Conservation (phyloP, 805 yeast species). For the Candida qinlingensis region DNA sequence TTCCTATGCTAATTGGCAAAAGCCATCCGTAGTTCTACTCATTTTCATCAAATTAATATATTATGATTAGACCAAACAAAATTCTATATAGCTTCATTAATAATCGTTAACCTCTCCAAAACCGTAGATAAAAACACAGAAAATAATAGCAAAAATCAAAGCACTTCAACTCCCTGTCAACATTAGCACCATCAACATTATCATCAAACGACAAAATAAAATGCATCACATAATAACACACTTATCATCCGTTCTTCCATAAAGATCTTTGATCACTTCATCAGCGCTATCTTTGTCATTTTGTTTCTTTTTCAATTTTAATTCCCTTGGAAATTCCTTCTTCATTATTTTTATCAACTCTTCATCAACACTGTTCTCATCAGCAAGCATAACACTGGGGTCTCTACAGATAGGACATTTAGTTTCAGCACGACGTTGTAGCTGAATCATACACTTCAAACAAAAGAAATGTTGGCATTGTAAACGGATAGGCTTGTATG, state of each 20-base stretch:
- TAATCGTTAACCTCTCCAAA: no score
- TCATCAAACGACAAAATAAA: background rate
- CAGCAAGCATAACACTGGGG: conserved; percentile 51
- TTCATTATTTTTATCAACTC: conserved; percentile 49
- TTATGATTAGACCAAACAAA: no score
- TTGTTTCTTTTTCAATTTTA: conserved; percentile 53
- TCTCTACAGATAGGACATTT: conserved; percentile 65
- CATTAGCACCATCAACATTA: background rate
- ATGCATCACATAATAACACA: conserved; percentile 1
- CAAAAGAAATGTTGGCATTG: conserved; percentile 67
- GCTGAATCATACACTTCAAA: conserved; percentile 62
- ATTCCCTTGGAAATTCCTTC: conserved; percentile 60
- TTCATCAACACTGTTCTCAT: conserved; percentile 52
- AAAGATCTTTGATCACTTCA: conserved; percentile 31
- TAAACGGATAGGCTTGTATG: conserved; percentile 65
- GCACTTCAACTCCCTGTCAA: no score
- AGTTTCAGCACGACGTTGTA: conserved; percentile 52
- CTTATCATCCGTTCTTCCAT: conserved; percentile 10
- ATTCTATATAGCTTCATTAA: no score
- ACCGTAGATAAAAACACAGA: no score
- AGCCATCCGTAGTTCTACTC: no score
- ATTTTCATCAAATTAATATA: no score
- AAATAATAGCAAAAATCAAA: no score
- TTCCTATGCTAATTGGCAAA: no score
- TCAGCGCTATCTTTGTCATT: conserved; percentile 43